Evolutionary conservation across 2,329 filamentous ascomycete species (phyloP), one percentile per base, ranked within the genome.

Genomic region (Aspergillus melleus): DNA sequence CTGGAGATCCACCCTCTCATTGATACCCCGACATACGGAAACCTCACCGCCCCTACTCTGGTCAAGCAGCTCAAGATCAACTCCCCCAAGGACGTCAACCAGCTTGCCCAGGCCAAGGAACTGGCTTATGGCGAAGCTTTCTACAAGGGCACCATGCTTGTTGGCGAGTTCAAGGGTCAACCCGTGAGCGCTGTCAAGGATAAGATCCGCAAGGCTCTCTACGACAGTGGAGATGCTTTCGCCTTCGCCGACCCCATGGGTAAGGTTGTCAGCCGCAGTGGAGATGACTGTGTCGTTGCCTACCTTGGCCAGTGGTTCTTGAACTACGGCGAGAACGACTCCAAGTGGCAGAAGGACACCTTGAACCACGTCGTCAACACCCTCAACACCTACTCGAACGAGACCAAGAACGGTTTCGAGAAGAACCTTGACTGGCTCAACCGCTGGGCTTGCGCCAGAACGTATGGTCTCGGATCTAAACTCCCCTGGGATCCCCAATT

Each of bases 231-330:
- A 0, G 83, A 91, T 64, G 95, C 93, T 14, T 97, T 99, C 76
- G 87, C 88, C 67, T 99, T 98, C 73, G 92, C 91, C 12, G 95
- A 99, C 76, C 95, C 95, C 2, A 93, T 97, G 76, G 89, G 90
- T 68, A 86, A 90, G 76, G 95, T 98, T 66, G 87, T 96, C 61
- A 94, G 90, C 72, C 86, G 95, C 76, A 96, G 91, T 68, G 91
- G 89, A 29, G 94, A 98, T 72, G 91, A 96, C 67, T 98, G 95
- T 74, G 92, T 96, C 60, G 94, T 95, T 61, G 90, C 92, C 30
- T 88, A 94, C 66, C 88, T 98, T 72, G 94, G 97, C 69, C 95
- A 99, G 78, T 99, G 95, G 93, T 99, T 96, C 79, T 82, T 99
- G 69, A 94, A 97, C 79, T 99, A 99, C 72, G 95, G 95, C 63